These are phyloP conservation scores for Alternaria consortialis DNA, from an alignment of 2,329 filamentous ascomycete species.

Conservation along the genomic window DNA sequence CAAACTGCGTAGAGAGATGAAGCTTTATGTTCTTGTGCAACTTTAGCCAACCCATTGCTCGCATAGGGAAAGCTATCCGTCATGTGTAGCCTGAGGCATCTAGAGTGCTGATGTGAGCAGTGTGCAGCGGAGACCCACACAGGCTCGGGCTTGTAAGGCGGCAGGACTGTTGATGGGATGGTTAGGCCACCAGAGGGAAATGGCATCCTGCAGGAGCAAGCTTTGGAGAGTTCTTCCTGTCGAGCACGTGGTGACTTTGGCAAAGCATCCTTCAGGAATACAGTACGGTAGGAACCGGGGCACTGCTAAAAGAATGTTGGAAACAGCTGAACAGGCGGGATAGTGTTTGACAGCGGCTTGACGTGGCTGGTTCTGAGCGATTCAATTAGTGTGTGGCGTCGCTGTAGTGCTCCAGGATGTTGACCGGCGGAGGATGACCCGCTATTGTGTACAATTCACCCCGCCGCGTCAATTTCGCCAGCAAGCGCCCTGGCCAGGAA, in stretches of 20 bases:
- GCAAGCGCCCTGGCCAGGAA: constrained; percentile 10
- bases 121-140: constrained; percentile 5
- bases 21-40: not conserved
- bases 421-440: constrained; percentile 23
- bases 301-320: not conserved
- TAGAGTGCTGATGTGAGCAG: constrained; percentile 21
- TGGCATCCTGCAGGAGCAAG: constrained; percentile 2
- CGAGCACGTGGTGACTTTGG: constrained; percentile 10
- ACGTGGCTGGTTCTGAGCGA: constrained; percentile 15
- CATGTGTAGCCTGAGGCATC: constrained; percentile 14
- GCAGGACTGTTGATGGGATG: constrained; percentile 1
- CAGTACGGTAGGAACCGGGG: not conserved
- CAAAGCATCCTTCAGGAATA: constrained; percentile 4
- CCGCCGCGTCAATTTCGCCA: constrained; percentile 18
- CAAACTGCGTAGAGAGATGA: not conserved
- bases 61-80: constrained; percentile 2
- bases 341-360: constrained; percentile 1
- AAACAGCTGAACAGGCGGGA: not conserved
- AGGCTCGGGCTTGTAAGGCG: constrained; percentile 13
- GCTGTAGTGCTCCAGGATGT: constrained; percentile 3
- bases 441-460: constrained; percentile 18
- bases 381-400: constrained; percentile 3
- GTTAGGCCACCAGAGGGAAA: constrained; percentile 3
- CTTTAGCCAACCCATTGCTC: not conserved
- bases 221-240: not conserved